phyloP scores from a whole-genome alignment of 1,139 yeast species.

The Saccharomyces hybrid region DNA sequence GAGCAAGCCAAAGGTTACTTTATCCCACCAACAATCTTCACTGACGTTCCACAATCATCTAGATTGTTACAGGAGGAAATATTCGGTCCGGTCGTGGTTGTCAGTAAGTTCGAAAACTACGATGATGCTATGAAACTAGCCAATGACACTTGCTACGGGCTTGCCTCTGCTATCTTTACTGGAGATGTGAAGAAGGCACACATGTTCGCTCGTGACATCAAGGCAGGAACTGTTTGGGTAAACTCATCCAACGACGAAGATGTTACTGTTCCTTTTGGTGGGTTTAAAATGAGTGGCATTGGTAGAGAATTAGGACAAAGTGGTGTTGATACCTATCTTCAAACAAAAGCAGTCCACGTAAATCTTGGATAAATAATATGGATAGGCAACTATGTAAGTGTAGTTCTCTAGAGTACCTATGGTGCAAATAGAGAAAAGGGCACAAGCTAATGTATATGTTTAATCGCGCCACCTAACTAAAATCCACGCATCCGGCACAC shows the following conservation, averaged over 20 bases:
- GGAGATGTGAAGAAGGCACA: slow-evolving; percentile 52
- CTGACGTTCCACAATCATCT: slow-evolving; percentile 53
- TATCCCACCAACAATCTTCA: slow-evolving; percentile 62
- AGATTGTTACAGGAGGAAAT: slow-evolving; percentile 63
- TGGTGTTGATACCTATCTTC: slow-evolving; percentile 70
- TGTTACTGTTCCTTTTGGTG: slow-evolving; percentile 74
- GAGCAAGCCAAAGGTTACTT: slow-evolving; percentile 46
- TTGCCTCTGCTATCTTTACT: slow-evolving; percentile 77
- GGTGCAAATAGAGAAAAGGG: not conserved
- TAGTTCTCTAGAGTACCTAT: not conserved
- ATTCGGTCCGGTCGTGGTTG: slow-evolving; percentile 89
- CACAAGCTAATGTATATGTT: not conserved
- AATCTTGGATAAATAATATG: slow-evolving; percentile 31
- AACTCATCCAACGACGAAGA: slow-evolving; percentile 79
- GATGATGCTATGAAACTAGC: slow-evolving; percentile 69
- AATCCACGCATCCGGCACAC: not conserved
- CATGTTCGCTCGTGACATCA: slow-evolving; percentile 53
- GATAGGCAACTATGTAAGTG: not conserved
- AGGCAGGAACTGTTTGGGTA: slow-evolving; percentile 82
- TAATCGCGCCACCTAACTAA: not conserved
- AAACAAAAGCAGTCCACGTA: slow-evolving; percentile 71
- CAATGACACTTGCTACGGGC: slow-evolving; percentile 66
- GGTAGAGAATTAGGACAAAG: slow-evolving; percentile 85
- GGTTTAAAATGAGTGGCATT: slow-evolving; percentile 72
- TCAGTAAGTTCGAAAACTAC: slow-evolving; percentile 57